Evolutionary conservation across 192 early-diverging fungal genomes (phyloP).

Genomic region (Phlyctochytrium planicorne): DNA sequence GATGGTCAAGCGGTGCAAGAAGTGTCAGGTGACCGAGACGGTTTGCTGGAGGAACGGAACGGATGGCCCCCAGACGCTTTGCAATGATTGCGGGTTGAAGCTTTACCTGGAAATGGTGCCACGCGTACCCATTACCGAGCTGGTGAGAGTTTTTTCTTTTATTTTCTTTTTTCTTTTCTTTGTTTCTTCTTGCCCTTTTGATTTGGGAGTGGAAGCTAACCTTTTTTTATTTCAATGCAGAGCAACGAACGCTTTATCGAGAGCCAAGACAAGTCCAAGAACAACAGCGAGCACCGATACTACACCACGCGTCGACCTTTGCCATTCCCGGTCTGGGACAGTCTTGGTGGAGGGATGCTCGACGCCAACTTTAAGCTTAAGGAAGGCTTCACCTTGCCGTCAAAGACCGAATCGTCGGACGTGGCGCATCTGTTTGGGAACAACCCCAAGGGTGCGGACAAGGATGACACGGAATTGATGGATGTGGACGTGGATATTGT

Average conservation of each 20-base stretch:
- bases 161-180: too few species aligned
- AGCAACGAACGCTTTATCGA: slow-evolving; percentile 9
- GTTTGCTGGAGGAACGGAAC: slow-evolving; percentile 8
- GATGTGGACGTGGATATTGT: too few species aligned
- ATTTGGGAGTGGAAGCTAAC: too few species aligned
- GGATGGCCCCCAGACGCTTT: neutral
- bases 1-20: neutral
- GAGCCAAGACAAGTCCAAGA: slow-evolving; percentile 5
- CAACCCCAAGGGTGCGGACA: too few species aligned
- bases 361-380: slow-evolving; percentile 4
- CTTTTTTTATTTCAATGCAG: too few species aligned
- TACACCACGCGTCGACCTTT: slow-evolving; percentile 2
- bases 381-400: slow-evolving; percentile 6
- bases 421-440: too few species aligned
- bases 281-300: slow-evolving; percentile 11
- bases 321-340: slow-evolving; percentile 1
- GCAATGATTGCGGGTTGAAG: slow-evolving; percentile 9
- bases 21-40: slow-evolving; percentile 1
- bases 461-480: too few species aligned
- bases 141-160: neutral
- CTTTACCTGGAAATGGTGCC: slow-evolving; percentile 3
- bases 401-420: too few species aligned
- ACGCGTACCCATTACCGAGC: neutral
- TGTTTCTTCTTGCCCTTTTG: too few species aligned
- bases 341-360: slow-evolving; percentile 3